These are phyloP conservation scores for cucumber (Cucumis sativus) DNA, from an alignment of 306 rosid species.

Conservation along the genomic window Cucumber_9930_V3 NC_026657.2:40424001-40424500, in stretches of 20 bases:
- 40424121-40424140: no score
- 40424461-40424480: neutral
- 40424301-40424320: neutral
- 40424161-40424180: no score
- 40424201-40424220: neutral
- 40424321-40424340: neutral
- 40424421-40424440: neutral
- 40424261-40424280: neutral
- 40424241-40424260: neutral
- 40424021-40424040: no score
- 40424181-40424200: no score
- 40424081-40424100: no score
- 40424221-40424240: neutral
- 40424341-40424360: neutral
- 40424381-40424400: neutral
- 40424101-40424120: no score
- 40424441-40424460: neutral
- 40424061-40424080: no score
- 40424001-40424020: no score
- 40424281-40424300: neutral
- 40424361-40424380: neutral
- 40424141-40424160: no score
- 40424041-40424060: no score
- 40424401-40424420: neutral
- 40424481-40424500: conserved; percentile 4